Evolutionary conservation across 768 basidiomycete genomes (phyloP).

Genomic region (Phanerochaete sordida): DNA sequence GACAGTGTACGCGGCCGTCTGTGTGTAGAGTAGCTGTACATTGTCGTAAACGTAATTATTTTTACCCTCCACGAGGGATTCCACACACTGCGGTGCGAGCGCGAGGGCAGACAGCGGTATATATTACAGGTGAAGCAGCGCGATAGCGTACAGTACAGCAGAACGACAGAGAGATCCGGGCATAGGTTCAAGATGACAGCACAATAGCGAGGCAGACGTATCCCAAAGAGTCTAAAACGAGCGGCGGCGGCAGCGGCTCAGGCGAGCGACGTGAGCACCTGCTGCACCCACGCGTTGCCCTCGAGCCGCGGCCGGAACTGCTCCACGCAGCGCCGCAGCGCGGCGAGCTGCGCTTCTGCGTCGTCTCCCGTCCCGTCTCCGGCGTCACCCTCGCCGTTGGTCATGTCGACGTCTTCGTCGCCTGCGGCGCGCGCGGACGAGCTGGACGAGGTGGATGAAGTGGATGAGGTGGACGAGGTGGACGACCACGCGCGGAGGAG

Average conservation of each 20-base stretch:
- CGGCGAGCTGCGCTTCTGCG: conserved; percentile 34
- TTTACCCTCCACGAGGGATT: background rate
- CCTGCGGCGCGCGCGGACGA: conserved; percentile 30
- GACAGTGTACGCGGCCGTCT: background rate
- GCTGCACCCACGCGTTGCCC: conserved; percentile 73
- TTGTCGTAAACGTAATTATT: background rate
- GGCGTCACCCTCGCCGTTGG: conserved; percentile 43
- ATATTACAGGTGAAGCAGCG: background rate
- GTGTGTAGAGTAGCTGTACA: background rate
- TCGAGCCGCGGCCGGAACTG: conserved; percentile 69
- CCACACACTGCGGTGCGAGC: no score
- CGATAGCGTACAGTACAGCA: background rate
- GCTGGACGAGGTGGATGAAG: no score
- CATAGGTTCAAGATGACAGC: background rate
- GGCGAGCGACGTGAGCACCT: conserved; percentile 39
- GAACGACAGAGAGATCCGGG: background rate
- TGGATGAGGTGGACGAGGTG: no score
- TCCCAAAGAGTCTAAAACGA: no score
- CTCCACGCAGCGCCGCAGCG: conserved; percentile 59
- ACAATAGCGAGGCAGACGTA: background rate
- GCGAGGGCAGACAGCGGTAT: background rate
- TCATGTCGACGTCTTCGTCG: conserved; percentile 48
- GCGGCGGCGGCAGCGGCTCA: conserved; percentile 5
- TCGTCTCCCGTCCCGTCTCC: background rate
- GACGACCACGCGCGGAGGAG: conserved; percentile 68